Evolutionary conservation across 2,329 filamentous ascomycete species (phyloP).

Genomic region (Myriosclerotinia curreyana): DNA sequence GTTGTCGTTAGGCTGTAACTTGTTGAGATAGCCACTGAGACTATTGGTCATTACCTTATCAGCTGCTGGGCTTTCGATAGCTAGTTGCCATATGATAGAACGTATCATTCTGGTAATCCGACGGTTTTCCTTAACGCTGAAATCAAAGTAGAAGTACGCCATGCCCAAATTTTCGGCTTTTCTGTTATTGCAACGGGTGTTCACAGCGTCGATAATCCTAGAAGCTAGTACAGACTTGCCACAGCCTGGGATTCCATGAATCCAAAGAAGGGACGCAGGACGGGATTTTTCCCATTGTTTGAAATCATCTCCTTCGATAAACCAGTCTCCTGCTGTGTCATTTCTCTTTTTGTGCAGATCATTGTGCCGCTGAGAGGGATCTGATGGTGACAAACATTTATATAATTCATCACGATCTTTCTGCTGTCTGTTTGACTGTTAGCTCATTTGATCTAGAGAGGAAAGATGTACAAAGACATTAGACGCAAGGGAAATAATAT

Average conservation of each 20-base stretch:
- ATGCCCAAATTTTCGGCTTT: background rate
- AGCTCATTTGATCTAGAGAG: too few relatives aligned
- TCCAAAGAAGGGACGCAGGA: background rate
- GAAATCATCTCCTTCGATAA: background rate
- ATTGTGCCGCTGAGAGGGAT: background rate
- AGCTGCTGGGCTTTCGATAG: background rate
- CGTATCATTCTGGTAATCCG: background rate
- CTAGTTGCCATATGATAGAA: background rate
- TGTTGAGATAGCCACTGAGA: background rate
- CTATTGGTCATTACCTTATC: background rate
- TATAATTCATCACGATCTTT: too few relatives aligned
- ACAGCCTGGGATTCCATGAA: conserved; percentile 1
- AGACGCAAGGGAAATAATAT: too few relatives aligned
- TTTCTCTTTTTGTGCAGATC: background rate
- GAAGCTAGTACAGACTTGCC: conserved; percentile 7
- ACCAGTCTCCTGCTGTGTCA: background rate
- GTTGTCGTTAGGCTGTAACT: background rate
- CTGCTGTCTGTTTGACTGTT: too few relatives aligned
- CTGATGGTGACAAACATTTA: background rate
- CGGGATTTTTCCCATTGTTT: background rate
- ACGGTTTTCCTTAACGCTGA: background rate
- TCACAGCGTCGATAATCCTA: background rate
- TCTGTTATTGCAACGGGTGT: background rate
- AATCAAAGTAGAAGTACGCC: conserved; percentile 1
- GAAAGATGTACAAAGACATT: too few relatives aligned